These are phyloP conservation scores for Nicotiana benthamiana DNA, from an alignment of 257 asterid species.

Conservation along the genomic window DNA sequence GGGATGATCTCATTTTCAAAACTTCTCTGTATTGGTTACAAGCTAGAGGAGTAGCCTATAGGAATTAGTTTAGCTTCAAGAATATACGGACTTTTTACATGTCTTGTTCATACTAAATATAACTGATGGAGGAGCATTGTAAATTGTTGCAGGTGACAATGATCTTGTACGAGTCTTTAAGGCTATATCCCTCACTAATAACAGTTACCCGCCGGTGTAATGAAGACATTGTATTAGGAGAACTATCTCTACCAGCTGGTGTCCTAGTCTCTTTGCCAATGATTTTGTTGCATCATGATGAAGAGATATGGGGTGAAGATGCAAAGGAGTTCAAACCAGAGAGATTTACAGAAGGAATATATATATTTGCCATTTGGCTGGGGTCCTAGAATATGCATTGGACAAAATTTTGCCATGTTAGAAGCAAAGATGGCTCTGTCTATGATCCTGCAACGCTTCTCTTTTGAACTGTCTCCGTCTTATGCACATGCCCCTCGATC, in stretches of 20 bases:
- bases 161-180: slow-evolving; percentile 23
- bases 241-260: slow-evolving; percentile 14
- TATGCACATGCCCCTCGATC: slow-evolving; percentile 26
- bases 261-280: slow-evolving; percentile 13
- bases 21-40: neutral
- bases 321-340: slow-evolving; percentile 27
- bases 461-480: slow-evolving; percentile 26
- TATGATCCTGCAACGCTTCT: slow-evolving; percentile 28
- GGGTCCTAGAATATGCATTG: slow-evolving; percentile 37
- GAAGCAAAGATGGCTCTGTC: slow-evolving; percentile 25
- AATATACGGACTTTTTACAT: neutral
- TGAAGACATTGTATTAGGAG: slow-evolving; percentile 19
- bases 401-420: slow-evolving; percentile 24
- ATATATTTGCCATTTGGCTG: slow-evolving; percentile 27
- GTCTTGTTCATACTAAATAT: neutral
- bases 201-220: neutral
- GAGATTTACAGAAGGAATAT: slow-evolving; percentile 23
- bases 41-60: neutral
- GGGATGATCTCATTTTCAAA: neutral
- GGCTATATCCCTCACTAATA: slow-evolving; percentile 26
- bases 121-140: neutral
- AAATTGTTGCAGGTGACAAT: slow-evolving; percentile 21
- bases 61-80: neutral
- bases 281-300: slow-evolving; percentile 22
- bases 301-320: slow-evolving; percentile 29